Conservation (phyloP, 1,284 basidiomycete species). For the Ustanciosporium gigantosporum region DNA sequence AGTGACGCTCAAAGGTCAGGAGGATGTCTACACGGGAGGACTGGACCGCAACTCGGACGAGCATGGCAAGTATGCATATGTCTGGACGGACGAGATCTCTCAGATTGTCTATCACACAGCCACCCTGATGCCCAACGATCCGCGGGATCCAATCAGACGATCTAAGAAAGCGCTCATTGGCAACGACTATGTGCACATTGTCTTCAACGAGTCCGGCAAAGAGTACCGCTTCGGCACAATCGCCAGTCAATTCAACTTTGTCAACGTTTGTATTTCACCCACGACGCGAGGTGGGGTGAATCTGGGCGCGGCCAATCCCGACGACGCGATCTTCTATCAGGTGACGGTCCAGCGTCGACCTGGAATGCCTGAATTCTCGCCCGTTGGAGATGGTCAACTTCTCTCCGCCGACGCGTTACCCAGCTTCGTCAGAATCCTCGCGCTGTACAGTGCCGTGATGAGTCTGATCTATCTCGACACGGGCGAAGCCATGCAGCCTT, state of each 20-base stretch:
- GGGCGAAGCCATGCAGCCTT: constrained; percentile 55
- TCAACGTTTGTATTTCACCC: constrained; percentile 84
- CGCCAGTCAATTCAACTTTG: constrained; percentile 90
- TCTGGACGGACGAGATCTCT: constrained; percentile 97
- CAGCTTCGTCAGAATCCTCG: constrained; percentile 53
- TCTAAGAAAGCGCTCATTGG: constrained; percentile 59
- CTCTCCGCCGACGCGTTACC: constrained; percentile 50
- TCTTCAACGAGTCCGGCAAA: constrained; percentile 77
- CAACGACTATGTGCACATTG: constrained; percentile 67
- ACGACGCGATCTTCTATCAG: constrained; percentile 55
- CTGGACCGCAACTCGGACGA: constrained; percentile 87
- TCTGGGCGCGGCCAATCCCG: constrained; percentile 50
- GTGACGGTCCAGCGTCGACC: constrained; percentile 55
- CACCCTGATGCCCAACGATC: constrained; percentile 85
- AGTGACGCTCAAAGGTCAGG: constrained; percentile 78
- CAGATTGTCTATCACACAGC: constrained; percentile 95
- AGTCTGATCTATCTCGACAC: constrained; percentile 58
- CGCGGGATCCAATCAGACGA: constrained; percentile 41
- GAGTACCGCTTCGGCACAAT: constrained; percentile 87
- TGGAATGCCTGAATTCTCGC: constrained; percentile 56
- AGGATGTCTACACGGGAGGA: constrained; percentile 90
- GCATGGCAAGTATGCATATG: constrained; percentile 68
- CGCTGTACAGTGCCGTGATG: constrained; percentile 55
- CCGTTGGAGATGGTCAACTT: constrained; percentile 56
- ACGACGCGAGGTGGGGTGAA: constrained; percentile 48